Conservation (phyloP, 2,329 filamentous ascomycete species). For the Diaporthe sp. region DNA sequence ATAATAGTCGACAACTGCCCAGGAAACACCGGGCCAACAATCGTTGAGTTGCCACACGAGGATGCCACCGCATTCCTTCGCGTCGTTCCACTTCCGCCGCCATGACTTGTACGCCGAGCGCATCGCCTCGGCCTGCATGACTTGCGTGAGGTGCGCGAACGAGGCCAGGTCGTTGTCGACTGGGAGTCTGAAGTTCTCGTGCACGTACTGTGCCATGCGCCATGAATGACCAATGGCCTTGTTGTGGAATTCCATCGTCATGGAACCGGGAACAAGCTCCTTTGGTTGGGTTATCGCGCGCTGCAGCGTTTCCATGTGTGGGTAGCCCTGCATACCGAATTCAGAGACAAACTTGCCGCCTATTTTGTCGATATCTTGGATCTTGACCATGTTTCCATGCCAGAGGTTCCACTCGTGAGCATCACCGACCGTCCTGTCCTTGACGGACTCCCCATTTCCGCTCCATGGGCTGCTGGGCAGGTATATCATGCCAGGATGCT, state of each 20-base stretch:
- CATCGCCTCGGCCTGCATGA: conserved; percentile 78
- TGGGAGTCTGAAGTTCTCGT: conserved; percentile 86
- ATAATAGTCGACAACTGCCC: conserved; percentile 84
- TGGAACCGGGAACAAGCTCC: conserved; percentile 83
- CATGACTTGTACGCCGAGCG: conserved; percentile 76
- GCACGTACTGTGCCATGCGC: conserved; percentile 87
- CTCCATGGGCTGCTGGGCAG: conserved; percentile 87
- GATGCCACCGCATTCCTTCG: conserved; percentile 81
- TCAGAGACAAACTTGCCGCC: conserved; percentile 94
- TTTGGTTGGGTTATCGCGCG: conserved; percentile 76
- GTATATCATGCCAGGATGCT: conserved; percentile 80
- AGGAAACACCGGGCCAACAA: conserved; percentile 88
- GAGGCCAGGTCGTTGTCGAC: conserved; percentile 70
- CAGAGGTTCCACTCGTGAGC: conserved; percentile 99
- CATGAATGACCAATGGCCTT: conserved; percentile 93
- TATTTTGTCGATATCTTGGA: conserved; percentile 90
- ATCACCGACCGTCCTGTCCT: conserved; percentile 86
- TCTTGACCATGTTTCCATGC: conserved; percentile 93
- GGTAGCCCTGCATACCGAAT: conserved; percentile 96
- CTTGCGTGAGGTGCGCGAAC: conserved; percentile 79
- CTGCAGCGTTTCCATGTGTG: conserved; percentile 86
- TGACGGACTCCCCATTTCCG: conserved; percentile 79
- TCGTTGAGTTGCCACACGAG: conserved; percentile 91
- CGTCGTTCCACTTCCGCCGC: conserved; percentile 83
- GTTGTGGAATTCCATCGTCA: conserved; percentile 94